Conservation (phyloP, 2,329 filamentous ascomycete species). For the Aureobasidium sp. region DNA sequence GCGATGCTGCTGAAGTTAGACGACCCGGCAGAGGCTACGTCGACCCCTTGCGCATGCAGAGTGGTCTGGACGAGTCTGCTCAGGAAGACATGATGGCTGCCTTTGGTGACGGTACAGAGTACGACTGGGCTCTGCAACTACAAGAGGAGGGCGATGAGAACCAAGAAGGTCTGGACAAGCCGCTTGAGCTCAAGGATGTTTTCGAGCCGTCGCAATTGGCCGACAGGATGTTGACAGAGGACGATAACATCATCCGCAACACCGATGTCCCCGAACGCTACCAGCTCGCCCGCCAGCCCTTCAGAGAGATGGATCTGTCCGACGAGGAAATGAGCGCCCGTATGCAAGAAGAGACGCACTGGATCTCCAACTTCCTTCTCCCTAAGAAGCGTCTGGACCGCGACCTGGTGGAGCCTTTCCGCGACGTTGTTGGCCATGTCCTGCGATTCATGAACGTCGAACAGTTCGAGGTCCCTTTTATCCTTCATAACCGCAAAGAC, state of each 20-base stretch:
- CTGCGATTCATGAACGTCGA: slow-evolving; percentile 93
- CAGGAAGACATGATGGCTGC: slow-evolving; percentile 94
- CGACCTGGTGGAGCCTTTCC: slow-evolving; percentile 74
- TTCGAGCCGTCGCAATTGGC: slow-evolving; percentile 94
- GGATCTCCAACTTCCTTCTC: slow-evolving; percentile 87
- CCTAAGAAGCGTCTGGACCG: slow-evolving; percentile 68
- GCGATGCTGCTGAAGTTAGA: slow-evolving; percentile 83
- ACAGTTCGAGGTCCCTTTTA: slow-evolving; percentile 91
- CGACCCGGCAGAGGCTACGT: slow-evolving; percentile 65
- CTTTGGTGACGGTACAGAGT: slow-evolving; percentile 92
- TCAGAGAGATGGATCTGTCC: slow-evolving; percentile 66
- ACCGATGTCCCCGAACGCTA: slow-evolving; percentile 90
- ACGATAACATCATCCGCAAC: slow-evolving; percentile 83
- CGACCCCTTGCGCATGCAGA: slow-evolving; percentile 56
- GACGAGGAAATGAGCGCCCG: slow-evolving; percentile 60
- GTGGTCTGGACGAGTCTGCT: slow-evolving; percentile 80
- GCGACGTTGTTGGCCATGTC: slow-evolving; percentile 82
- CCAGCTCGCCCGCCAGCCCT: slow-evolving; percentile 82
- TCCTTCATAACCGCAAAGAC: slow-evolving; percentile 96
- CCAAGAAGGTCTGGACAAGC: slow-evolving; percentile 69
- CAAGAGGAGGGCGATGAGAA: slow-evolving; percentile 79
- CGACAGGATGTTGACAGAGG: slow-evolving; percentile 91
- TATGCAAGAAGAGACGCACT: slow-evolving; percentile 76
- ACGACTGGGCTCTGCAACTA: slow-evolving; percentile 85
- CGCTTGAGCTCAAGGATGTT: slow-evolving; percentile 90